A percentile compares a stretch with the other conserved stretches of the same genome.
Conservation (phyloP, 2,329 filamentous ascomycete genomes). For the Colletotrichum sp. region DNA sequence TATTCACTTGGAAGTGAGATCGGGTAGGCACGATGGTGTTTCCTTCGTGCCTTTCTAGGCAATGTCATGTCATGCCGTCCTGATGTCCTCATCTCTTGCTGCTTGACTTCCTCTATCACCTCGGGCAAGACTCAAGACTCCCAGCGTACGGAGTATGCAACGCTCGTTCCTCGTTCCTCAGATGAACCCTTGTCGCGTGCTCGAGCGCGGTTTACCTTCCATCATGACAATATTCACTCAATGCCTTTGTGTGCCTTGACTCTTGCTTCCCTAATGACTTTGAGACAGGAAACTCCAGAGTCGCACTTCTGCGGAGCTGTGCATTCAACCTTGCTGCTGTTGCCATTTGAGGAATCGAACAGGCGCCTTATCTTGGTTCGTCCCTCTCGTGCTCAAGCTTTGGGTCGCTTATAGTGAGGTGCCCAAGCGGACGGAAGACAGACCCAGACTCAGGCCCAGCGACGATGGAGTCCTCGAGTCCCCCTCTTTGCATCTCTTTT, state of each 20-base stretch:
- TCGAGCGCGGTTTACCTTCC: background rate
- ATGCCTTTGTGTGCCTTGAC: background rate
- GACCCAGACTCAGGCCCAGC: background rate
- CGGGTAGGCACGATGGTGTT: background rate
- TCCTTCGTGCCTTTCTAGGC: background rate
- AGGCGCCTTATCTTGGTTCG: background rate
- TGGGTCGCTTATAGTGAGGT: background rate
- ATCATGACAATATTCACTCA: background rate
- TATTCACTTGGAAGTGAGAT: background rate
- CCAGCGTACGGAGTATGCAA: background rate
- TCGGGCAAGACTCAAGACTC: background rate
- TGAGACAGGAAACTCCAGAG: background rate
- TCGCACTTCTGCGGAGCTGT: background rate
- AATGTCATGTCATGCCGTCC: background rate
- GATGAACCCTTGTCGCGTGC: background rate
- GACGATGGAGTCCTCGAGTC: background rate
- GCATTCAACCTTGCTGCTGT: background rate
- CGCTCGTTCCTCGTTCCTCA: background rate
- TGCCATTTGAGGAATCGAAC: background rate
- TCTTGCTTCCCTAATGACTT: background rate
- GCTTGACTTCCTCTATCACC: background rate
- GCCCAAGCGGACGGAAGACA: background rate
- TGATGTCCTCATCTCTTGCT: background rate
- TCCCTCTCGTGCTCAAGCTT: background rate
- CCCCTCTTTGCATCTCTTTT: background rate